Base-by-base conservation (phyloP, 192 early-diverging fungal genomes). In the Entomortierella lignicola region DNA sequence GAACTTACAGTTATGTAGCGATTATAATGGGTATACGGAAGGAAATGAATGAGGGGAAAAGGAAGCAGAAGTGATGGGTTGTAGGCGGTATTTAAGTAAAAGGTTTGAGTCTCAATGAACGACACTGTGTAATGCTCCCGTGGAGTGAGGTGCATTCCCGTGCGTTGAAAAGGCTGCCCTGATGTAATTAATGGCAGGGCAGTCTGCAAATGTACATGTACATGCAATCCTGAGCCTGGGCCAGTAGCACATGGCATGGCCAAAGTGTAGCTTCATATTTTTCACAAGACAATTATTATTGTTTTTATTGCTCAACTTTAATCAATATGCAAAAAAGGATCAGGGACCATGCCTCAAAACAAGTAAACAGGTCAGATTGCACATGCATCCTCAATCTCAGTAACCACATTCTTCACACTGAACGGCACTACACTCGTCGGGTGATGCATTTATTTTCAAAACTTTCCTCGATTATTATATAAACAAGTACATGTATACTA, bases 181-280 rank as follows among this genome's bases (percentile, higher is more conserved):
- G 29, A 63, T 31, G 1, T 27, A 18, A 47, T 31, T 30, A 25
- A 15, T 52, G n/a, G 26, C 52, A 3, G 4, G 18, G 26, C 15
- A 13, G 52, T 2, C 18, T 25, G 11, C 2, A 25, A 10, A 30
- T 54, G n/a, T 26, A 17, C 10, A 15, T 13, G 27, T 50, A 13
- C 30, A 20, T 50, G 26, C 47, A 63, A 63, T 63, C 23, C 12
- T 47, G 61, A 37, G 61, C 61, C 61, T 63, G 61, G 61, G 48
- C 61, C 61, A 62, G 64, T 27, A 51, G 69, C 59, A 59, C 69
- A 71, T 71, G 69, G 69, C 69, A 48, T 71, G 69, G 69, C 42
- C 69, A 52, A 71, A 71, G 69, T 71, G 69, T 56, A 48, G 39
- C 39, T 13, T 42, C 13, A 3, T 20, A 23, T 42, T 59, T 62